Evolutionary conservation across 202 grass and related monocot genomes (phyloP).

Genomic region (Cymbopogon flexuosus): DNA sequence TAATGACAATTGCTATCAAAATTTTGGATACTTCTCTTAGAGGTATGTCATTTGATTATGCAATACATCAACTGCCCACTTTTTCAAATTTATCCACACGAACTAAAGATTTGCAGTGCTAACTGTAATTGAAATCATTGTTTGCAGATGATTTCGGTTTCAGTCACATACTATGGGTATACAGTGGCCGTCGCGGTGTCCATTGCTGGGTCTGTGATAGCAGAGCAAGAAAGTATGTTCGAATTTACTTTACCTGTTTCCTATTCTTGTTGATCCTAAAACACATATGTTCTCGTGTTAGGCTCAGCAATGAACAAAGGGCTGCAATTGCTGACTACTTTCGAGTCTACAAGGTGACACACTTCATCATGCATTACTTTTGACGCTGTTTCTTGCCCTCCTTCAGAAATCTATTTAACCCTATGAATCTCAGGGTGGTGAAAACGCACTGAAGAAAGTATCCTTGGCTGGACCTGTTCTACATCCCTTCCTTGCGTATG

Average conservation of each 20-base stretch:
- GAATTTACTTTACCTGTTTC: slow-evolving; percentile 11
- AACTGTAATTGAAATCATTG: too few species aligned
- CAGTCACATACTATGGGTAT: too few species aligned
- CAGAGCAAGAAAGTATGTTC: slow-evolving; percentile 72
- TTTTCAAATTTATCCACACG: neutral
- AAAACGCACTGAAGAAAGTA: slow-evolving; percentile 78
- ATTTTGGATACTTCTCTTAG: slow-evolving; percentile 81
- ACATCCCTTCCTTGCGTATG: slow-evolving; percentile 86
- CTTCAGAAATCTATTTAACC: neutral
- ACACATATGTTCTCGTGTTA: slow-evolving; percentile 27
- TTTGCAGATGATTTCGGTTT: too few species aligned
- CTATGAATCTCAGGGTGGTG: slow-evolving; percentile 54
- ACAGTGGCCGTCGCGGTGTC: slow-evolving; percentile 17
- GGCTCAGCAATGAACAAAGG: slow-evolving; percentile 76
- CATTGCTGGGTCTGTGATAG: slow-evolving; percentile 97
- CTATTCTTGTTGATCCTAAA: slow-evolving; percentile 14
- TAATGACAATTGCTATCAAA: slow-evolving; percentile 95
- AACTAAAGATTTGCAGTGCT: neutral
- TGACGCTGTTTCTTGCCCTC: neutral
- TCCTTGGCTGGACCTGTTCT: slow-evolving; percentile 64
- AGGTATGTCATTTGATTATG: slow-evolving; percentile 38
- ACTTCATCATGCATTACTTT: slow-evolving; percentile 1
- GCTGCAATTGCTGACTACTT: slow-evolving; percentile 73
- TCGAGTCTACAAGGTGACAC: slow-evolving; percentile 66
- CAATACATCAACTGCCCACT: neutral